Base-by-base conservation (phyloP, 176 grass and related monocot species). In the Elaeis guineensis region DNA sequence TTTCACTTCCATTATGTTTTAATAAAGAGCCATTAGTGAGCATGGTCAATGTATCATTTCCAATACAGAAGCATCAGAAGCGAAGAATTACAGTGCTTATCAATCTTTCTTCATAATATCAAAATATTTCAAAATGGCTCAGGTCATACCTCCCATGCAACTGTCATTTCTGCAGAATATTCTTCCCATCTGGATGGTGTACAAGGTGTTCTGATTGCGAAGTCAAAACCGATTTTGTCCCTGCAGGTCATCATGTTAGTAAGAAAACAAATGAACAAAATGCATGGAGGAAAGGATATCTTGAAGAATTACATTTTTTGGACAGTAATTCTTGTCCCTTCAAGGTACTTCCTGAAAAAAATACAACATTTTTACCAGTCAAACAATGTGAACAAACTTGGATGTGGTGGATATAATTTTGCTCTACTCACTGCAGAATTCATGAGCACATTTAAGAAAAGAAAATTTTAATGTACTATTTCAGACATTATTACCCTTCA, bases 291-390 rank as follows among this genome's bases (percentile, higher is more conserved):
- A 11, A 63, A 26, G 55, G 20, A 15, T 39, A n/a, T 44, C 22
- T 54, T 50, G 18, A 20, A 67, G 15, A 58, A 70, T 78, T 86
- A 78, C 93, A 87, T 82, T 51, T 73, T 76, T 62, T 86, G 93
- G 80, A 86, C 86, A 50, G 87, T 98, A 81, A 98, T 98, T 82
- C 87, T 82, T 63, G 93, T 98, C 76, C 93, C 87, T 81, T 98
- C 93, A 79, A 98, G 93, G 49, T 72, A 79, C 26, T 86, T 97
- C 87, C 93, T 97, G 80, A 74, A 82, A 91, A 23, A 76, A 44
- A 78, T 23, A 6, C 23, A 66, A 85, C 50, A 51, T 35, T 9
- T 52, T 19, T 29, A 57, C 70, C 19, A 16, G 7, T 63, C 25
- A 62, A 62, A 21, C 25, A 61, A 72, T 68, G 65, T 14, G 55